Conservation (phyloP, 139 green algal genomes). For the Chlamydomonas schloesseri region DNA sequence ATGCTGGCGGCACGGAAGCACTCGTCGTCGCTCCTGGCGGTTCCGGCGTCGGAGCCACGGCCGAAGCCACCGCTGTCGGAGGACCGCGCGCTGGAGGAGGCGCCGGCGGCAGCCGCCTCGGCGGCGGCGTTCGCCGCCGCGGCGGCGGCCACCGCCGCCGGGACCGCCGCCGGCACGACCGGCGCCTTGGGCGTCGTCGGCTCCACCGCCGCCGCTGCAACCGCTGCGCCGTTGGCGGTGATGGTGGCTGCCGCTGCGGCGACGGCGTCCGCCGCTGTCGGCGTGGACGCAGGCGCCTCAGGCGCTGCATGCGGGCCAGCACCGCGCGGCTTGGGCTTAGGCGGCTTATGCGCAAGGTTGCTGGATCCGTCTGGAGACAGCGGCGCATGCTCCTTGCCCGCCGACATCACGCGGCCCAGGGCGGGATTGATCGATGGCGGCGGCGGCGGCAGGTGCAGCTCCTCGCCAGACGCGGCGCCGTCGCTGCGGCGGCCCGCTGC, state of each 20-base stretch:
- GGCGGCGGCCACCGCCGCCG: neutral
- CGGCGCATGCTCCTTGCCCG: no score
- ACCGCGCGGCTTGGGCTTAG: neutral
- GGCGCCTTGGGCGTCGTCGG: no score
- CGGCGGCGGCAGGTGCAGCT: neutral
- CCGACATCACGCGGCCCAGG: no score
- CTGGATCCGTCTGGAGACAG: neutral
- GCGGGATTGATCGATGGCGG: neutral
- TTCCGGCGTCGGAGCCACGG: no score
- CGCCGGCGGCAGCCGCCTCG: neutral
- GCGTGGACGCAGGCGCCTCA: no score
- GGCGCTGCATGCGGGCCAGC: neutral
- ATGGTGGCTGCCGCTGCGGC: neutral
- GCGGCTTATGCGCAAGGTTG: neutral
- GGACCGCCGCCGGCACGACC: neutral
- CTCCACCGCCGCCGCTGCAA: no score
- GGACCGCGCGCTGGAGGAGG: neutral
- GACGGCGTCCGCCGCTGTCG: neutral
- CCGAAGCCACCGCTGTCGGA: no score
- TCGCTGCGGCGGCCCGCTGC: neutral
- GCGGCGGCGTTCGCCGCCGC: constrained; percentile 17
- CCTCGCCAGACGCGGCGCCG: neutral
- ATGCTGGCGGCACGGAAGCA: neutral
- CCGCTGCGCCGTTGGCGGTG: no score
- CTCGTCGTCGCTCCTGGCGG: neutral